Base-by-base conservation (phyloP, 2,329 filamentous ascomycete species). In the Aspergillus pseudoviridinutans region DNA sequence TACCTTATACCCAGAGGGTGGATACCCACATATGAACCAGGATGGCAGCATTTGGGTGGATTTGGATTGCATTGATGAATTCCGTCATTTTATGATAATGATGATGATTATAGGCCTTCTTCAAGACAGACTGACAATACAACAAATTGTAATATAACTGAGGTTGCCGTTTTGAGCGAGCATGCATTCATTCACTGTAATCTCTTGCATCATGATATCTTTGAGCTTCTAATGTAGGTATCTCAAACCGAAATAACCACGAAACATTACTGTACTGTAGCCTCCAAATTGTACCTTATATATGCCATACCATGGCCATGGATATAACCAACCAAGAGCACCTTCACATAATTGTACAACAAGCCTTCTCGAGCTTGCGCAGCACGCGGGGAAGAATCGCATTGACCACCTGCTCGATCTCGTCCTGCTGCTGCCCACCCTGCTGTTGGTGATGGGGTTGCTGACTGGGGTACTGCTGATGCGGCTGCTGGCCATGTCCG, bases 341-440 rank as follows among this genome's bases (percentile, higher is more conserved):
- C 12, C 53, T 47, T 78, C 78, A 93, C 89, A 92, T 92, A 67
- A 93, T 84, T 42, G 84, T 78, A 78, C 89, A 92, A 75, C 89
- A 92, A 58, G 77, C 78, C 73, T 85, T 86, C 71, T 86, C 85
- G 71, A 91, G 71, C 76, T 86, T 86, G 68, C 80, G 82, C 61
- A 89, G 68, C 38, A 90, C 68, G 71, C 78, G 83, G 7, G 83
- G 82, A 64, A 90, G 68, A 32, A 85, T 69, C 71, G 84, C 85
- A 71, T 83, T 84, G 62, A 86, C 80, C 63, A 85, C 67, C 65
- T 88, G 77, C 64, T 83, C 85, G 53, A 84, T 71, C 62, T 86
- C 79, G 64, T 87, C 82, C 56, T 82, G 77, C 58, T 82, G 76
- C 61, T 82, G 78, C 38, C 79, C 76, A n/a, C 78, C 76, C 9